Evolutionary conservation across 2,329 filamentous ascomycete species (phyloP), one percentile per base, ranked within the genome.

Genomic region (Macrophomina phaseolina): DNA sequence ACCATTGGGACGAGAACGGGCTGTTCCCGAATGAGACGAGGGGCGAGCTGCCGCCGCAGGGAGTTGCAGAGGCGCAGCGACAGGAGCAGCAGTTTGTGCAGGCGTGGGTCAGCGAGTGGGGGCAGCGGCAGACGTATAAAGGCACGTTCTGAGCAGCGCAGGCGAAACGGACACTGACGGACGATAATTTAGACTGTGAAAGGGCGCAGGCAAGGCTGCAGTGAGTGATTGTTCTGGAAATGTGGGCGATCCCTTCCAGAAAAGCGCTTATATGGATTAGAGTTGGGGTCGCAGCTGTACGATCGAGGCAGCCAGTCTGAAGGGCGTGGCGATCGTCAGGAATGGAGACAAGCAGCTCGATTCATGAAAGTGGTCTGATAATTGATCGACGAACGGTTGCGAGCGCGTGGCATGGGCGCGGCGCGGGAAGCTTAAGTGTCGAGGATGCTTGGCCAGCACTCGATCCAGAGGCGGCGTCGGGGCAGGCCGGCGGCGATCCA

Each of bases 1-100:
- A 96, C 76, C 91, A 94, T 75, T 95, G 91, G 90, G 90, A 92
- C 70, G 89, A 90, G 79, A 90, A 90, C 69, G 88, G 89, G 0
- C 71, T 91, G n/a, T 87, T 89, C 60, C 76, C 81, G 1, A 89
- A 89, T 67, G 83, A 91, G 75, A 89, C 89, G 0, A 85, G 82
- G 5, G 70, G 82, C 1, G 78, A 79, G 0, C 73, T 92, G 38
- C 89, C 90, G 1, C 89, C 89, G 0, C 73, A 78, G 1, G 79
- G 87, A 2, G 84, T 93, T 5, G 81, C 79, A 3, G 81, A 88
- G 14, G 83, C 86, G 0, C 90, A 93, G 73, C 75, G 78, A 49
- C 77, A 85, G 69, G 82, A 90, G 70, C 79, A 87, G 11, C 78
- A 81, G 46, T 90, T 91, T 76, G 90, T 92, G 8, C 81, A 85